Base-by-base conservation (phyloP, 331 rosid species). In the Rosa hybrid region DNA sequence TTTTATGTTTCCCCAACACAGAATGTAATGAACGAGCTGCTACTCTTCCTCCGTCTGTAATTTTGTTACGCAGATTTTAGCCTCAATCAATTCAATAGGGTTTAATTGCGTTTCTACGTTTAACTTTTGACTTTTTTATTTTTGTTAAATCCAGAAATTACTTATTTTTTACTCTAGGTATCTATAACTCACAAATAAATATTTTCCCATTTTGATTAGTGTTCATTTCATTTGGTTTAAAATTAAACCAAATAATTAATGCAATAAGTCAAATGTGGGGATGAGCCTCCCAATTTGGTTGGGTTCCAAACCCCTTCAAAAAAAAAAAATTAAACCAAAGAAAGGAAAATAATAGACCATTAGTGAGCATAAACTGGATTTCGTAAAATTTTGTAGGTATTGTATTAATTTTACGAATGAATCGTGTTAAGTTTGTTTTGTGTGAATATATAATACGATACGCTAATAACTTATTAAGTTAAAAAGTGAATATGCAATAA, bases 341-440 rank as follows among this genome's bases (percentile, higher is more conserved):
- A 51, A 8, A 1, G 12, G 11, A 45, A 5, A 6, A 51, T 5
- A 17, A 51, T 18, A 18, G 57, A 14, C 17, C 45, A 34, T 34
- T 34, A 1, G 12, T 49, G 57, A 51, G 0, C 14, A 12, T 48
- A 13, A 48, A 3, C 14, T 48, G 3, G 51, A 48, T 48, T 10
- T 48, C 17, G 18, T 0, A 13, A 34, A 34, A 34, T 8, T 9
- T 8, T 5, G 12, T 45, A 11, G 3, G 1, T 6, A 0, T 56
- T 7, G 4, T n/a, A 7, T n/a, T n/a, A n/a, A n/a, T n/a, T 56
- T 9, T 13, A 56, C 0, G 5, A 56, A 56, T 20, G 13, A 56
- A 1, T n/a, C 0, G 13, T 20, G 27, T 56, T 56, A 0, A 18
- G 1, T 0, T 3, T 8, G 3, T 20, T 56, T 1, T 2, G 3